Evolutionary conservation across 2,329 filamentous ascomycete genomes (phyloP).

Genomic region (Clathrospora elynae): DNA sequence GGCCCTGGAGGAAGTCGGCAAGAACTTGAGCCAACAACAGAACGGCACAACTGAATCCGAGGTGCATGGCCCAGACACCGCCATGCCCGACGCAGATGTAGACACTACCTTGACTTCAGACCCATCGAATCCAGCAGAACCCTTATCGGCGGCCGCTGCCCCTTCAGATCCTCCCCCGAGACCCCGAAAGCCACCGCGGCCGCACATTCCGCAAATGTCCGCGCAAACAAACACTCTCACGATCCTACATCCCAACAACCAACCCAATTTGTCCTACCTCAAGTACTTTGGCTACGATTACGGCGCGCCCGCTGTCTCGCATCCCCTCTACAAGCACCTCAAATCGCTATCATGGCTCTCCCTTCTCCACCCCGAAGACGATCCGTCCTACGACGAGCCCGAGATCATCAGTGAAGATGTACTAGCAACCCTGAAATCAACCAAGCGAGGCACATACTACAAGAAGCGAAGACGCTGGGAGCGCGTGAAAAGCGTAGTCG

Average conservation of each 20-base stretch:
- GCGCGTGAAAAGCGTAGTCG: constrained; percentile 71
- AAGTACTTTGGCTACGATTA: constrained; percentile 88
- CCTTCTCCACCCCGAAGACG: constrained; percentile 75
- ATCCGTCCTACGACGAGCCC: constrained; percentile 75
- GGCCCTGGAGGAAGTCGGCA: neutral
- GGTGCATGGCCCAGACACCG: constrained; percentile 2
- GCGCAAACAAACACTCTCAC: constrained; percentile 77
- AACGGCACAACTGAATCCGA: constrained; percentile 8
- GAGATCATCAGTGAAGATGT: constrained; percentile 63
- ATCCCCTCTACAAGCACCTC: constrained; percentile 82
- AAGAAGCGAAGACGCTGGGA: constrained; percentile 87
- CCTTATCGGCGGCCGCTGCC: constrained; percentile 5
- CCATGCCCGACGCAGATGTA: constrained; percentile 12
- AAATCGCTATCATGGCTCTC: constrained; percentile 91
- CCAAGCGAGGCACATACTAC: constrained; percentile 82
- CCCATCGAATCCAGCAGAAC: constrained; percentile 2
- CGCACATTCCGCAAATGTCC: constrained; percentile 61
- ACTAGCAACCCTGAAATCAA: constrained; percentile 75
- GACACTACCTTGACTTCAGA: constrained; percentile 23
- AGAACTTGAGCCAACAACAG: too few relatives aligned
- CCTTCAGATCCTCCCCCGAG: constrained; percentile 30
- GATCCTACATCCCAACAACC: constrained; percentile 77
- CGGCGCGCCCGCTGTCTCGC: constrained; percentile 63
- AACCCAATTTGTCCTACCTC: constrained; percentile 84
- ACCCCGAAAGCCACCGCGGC: constrained; percentile 37